These are phyloP conservation scores for Penicillium oxalicum DNA, from an alignment of 2,329 filamentous ascomycete genomes.

Conservation along the genomic window DNA sequence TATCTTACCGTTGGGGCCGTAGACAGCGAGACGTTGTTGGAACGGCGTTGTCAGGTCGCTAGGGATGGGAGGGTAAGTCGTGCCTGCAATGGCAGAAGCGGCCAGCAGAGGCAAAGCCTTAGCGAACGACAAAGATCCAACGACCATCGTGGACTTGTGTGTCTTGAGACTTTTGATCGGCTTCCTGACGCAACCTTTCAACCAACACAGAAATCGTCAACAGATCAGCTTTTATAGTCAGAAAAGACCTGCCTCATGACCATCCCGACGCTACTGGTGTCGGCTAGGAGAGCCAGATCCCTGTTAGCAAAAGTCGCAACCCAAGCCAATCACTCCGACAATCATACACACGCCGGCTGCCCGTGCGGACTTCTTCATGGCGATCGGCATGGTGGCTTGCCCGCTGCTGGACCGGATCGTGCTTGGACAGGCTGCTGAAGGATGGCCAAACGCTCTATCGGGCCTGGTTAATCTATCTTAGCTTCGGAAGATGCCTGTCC, in stretches of 20 bases:
- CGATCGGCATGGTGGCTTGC: slow-evolving; percentile 1
- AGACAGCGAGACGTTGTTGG: slow-evolving; percentile 50
- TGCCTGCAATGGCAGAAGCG: slow-evolving; percentile 19
- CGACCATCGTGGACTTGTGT: slow-evolving; percentile 8
- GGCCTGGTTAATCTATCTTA: too few species aligned
- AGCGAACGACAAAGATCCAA: slow-evolving; percentile 3
- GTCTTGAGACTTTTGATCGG: not conserved
- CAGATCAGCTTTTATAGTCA: not conserved
- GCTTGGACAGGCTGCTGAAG: not conserved
- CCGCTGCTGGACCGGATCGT: not conserved
- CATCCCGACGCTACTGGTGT: not conserved
- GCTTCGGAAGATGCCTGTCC: not conserved
- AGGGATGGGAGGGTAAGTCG: slow-evolving; percentile 44
- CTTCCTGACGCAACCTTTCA: not conserved
- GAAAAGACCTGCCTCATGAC: not conserved
- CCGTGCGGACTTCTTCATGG: slow-evolving; percentile 1
- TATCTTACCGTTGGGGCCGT: slow-evolving; percentile 44
- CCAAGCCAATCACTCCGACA: slow-evolving; percentile 10
- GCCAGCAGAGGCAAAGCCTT: slow-evolving; percentile 16
- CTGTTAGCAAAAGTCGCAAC: not conserved
- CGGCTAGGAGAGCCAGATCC: not conserved
- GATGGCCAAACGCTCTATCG: too few species aligned
- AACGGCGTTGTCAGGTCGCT: slow-evolving; percentile 48
- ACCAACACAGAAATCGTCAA: not conserved
- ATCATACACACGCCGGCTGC: slow-evolving; percentile 8